These are phyloP conservation scores for Yamadazyma siamensis DNA, from an alignment of 1,139 yeast genomes.

Conservation along the genomic window DNA sequence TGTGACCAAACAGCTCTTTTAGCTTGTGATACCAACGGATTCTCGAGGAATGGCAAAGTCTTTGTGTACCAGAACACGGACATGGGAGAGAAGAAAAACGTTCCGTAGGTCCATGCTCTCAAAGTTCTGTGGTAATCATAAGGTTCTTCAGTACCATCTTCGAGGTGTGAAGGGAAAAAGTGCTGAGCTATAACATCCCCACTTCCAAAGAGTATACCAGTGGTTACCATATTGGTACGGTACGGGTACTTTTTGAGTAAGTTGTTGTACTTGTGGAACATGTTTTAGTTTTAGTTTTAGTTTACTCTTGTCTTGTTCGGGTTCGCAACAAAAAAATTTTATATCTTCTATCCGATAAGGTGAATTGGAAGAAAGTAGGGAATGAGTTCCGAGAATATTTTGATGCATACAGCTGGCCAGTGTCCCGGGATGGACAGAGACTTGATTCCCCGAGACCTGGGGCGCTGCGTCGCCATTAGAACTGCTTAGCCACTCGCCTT, in stretches of 20 bases:
- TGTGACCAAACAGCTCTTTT: conserved; percentile 12
- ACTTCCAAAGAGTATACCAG: conserved; percentile 63
- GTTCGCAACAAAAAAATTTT: neutral
- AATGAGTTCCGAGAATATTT: too few relatives aligned
- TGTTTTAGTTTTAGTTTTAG: conserved; percentile 1
- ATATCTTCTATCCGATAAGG: neutral
- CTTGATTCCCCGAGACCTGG: too few relatives aligned
- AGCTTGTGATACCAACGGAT: conserved; percentile 30
- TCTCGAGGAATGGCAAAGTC: conserved; percentile 48
- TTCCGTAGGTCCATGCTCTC: conserved; percentile 72
- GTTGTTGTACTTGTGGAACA: conserved; percentile 36
- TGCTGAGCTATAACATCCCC: conserved; percentile 77
- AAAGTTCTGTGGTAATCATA: conserved; percentile 41
- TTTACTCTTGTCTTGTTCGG: neutral
- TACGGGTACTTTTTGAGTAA: conserved; percentile 48
- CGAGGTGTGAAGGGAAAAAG: conserved; percentile 40
- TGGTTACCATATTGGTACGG: conserved; percentile 51
- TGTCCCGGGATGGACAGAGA: too few relatives aligned
- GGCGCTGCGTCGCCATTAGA: too few relatives aligned
- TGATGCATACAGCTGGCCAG: too few relatives aligned
- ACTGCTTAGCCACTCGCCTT: too few relatives aligned
- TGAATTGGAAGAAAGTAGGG: too few relatives aligned
- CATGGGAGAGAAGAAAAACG: conserved; percentile 72
- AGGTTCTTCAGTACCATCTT: conserved; percentile 9
- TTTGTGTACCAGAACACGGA: conserved; percentile 68